Conservation (phyloP, 441 rosid species). For the Gossypium davidsonii region DNA sequence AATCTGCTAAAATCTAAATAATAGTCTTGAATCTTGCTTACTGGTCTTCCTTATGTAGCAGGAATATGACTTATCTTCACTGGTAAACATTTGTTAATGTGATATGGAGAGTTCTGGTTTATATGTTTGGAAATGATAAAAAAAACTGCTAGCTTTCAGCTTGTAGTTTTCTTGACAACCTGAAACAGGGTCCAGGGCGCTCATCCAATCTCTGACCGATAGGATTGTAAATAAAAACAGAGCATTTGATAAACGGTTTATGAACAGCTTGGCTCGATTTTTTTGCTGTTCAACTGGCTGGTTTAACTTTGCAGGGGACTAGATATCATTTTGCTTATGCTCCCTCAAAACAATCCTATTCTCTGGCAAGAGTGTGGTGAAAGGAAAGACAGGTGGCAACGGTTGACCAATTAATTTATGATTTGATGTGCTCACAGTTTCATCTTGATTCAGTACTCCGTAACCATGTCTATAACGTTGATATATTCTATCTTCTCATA, state of each 20-base stretch:
- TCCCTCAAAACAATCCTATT: neutral
- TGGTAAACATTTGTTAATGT: neutral
- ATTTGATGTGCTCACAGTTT: neutral
- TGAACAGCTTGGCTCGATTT: no score
- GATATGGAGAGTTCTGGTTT: neutral
- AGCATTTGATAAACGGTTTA: no score
- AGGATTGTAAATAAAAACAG: no score
- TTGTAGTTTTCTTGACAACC: neutral
- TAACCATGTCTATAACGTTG: neutral
- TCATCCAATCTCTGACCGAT: neutral
- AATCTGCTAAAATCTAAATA: neutral
- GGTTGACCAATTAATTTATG: slow-evolving; percentile 5
- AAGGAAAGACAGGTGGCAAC: neutral
- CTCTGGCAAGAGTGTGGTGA: neutral
- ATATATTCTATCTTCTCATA: no score
- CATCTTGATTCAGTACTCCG: no score
- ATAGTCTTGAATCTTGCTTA: neutral
- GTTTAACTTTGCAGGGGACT: neutral
- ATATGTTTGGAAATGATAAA: neutral
- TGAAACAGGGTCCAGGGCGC: neutral
- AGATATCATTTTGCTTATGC: no score
- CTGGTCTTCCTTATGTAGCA: neutral
- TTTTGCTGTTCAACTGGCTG: neutral
- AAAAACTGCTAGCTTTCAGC: neutral
- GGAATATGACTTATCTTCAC: neutral